Conservation (phyloP, 441 rosid genomes). For the Adansonia rubrostipa region DNA sequence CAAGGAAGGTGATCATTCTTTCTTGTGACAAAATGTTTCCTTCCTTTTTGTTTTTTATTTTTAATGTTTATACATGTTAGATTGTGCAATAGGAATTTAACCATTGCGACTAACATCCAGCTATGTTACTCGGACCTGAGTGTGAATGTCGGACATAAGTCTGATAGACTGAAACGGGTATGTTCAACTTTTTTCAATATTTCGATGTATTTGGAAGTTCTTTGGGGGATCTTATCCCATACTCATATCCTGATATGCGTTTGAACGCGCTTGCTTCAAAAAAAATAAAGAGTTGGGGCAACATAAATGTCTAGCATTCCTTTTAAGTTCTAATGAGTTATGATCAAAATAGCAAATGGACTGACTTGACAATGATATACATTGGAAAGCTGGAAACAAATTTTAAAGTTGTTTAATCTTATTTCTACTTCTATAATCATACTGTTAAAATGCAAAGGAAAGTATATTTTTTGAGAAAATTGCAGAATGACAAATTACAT, state of each 20-base stretch:
- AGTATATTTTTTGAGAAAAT: background rate
- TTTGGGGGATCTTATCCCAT: too few relatives aligned
- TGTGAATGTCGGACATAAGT: too few relatives aligned
- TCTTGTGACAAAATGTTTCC: background rate
- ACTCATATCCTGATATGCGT: too few relatives aligned
- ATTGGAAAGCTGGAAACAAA: background rate
- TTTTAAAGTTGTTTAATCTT: background rate
- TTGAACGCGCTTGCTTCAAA: too few relatives aligned
- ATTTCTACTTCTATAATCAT: background rate
- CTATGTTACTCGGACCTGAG: too few relatives aligned
- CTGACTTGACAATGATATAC: background rate
- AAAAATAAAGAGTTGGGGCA: too few relatives aligned
- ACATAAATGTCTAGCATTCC: background rate
- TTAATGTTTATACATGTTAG: background rate
- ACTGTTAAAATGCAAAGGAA: background rate
- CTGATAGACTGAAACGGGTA: too few relatives aligned
- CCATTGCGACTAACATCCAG: too few relatives aligned
- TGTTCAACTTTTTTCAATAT: too few relatives aligned
- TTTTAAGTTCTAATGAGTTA: background rate
- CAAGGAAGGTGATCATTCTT: conserved; percentile 63
- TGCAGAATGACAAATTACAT: too few relatives aligned
- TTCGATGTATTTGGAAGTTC: too few relatives aligned
- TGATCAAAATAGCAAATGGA: conserved; percentile 4
- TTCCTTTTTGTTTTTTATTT: too few relatives aligned
- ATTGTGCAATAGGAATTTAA: background rate